Evolutionary conservation across 2,329 filamentous ascomycete genomes (phyloP), one percentile per base, ranked within the genome.

Genomic region (Fusarium continuum): DNA sequence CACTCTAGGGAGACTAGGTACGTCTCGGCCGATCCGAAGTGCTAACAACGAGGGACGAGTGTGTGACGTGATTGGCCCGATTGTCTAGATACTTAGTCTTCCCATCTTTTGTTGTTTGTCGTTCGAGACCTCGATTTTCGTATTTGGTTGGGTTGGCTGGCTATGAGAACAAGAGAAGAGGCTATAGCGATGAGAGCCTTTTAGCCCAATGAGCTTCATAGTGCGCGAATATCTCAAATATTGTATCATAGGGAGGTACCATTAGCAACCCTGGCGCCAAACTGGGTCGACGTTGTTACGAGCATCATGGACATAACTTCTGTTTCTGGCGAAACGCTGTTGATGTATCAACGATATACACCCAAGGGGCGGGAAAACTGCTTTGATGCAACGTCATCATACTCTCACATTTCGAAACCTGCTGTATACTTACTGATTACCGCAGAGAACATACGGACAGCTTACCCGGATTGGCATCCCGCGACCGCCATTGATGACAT

Each of bases 391-490:
- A 25, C 43, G 25, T 8, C 22, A 39, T 22, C n/a, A n/a, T 16
- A 23, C 22, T 25, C 11, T 39, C 17, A 20, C 34, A n/a, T 40
- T 47, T 46, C 34, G 19, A 56, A 10, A 25, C 16, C 28, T 38
- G 20, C 39, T 26, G 36, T 35, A 19, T 25, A 28, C 28, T 16
- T 13, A 46, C n/a, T 20, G 28, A 52, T 39, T 28, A 25, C 8
- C 16, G 31, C 20, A 29, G 23, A 39, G 25, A 22, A 13, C 20
- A 31, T 19, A 25, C 34, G 32, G 19, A 31, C 32, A 50, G 17
- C 14, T 58, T 55, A n/a, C 56, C 40, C 19, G 25, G 41, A 29
- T 16, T 39, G 56, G 56, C 48, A 65, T 47, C 47, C 62, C 43
- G 52, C 54, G 61, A 57, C 19, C 47, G 32, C 29, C n/a, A 38